Conservation (phyloP, 2,329 filamentous ascomycete species). For the Trichophyton verrucosum region DNA sequence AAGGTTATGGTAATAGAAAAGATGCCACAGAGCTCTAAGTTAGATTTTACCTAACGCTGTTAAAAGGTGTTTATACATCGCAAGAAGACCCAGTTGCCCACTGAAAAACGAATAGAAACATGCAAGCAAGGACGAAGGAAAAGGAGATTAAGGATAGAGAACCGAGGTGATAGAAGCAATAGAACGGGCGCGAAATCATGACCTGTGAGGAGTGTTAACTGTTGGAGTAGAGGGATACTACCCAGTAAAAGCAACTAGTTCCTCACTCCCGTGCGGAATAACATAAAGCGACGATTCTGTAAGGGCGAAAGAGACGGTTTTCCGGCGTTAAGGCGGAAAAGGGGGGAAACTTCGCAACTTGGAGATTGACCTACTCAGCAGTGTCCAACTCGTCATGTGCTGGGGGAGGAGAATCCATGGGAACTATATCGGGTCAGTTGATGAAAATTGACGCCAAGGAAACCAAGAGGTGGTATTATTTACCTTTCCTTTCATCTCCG, state of each 20-base stretch:
- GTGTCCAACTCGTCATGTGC: slow-evolving; percentile 92
- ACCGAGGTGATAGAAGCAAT: not conserved
- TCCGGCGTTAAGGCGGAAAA: not conserved
- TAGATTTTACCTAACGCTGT: slow-evolving; percentile 5
- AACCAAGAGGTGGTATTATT: slow-evolving; percentile 3
- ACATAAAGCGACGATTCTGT: not conserved
- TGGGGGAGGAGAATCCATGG: slow-evolving; percentile 65
- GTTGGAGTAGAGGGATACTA: not conserved
- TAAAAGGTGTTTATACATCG: slow-evolving; percentile 4
- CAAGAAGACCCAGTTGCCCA: slow-evolving; percentile 3
- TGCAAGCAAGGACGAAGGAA: not conserved
- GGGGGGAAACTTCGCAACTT: not conserved
- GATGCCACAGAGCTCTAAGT: slow-evolving; percentile 3
- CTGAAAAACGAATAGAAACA: not conserved
- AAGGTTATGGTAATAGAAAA: not conserved
- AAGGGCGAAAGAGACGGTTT: not conserved
- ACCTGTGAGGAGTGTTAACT: not conserved
- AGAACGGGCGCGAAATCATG: not conserved
- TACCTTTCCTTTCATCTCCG: slow-evolving; percentile 84
- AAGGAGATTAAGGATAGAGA: not conserved
- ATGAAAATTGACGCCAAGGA: not conserved
- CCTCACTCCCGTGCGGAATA: not conserved
- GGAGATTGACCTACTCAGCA: slow-evolving; percentile 51
- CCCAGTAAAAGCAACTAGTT: not conserved
- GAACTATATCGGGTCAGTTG: slow-evolving; percentile 23